Evolutionary conservation across 345 rosid genomes (phyloP).

Genomic region (Sonneratia caseolaris): DNA sequence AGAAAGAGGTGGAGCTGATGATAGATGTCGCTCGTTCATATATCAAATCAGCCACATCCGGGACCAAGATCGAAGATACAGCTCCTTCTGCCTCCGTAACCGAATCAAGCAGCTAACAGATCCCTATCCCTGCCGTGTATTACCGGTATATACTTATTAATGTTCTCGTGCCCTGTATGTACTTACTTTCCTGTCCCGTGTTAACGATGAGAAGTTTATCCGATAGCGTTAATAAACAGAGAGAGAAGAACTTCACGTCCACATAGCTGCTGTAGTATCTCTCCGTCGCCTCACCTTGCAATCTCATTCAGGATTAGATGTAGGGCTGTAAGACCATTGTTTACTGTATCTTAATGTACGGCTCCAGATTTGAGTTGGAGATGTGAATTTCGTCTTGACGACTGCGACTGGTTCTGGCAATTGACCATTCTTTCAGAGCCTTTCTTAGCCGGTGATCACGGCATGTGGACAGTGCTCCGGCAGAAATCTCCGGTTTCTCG

Average conservation of each 20-base stretch:
- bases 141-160: not conserved
- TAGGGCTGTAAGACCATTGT: not conserved
- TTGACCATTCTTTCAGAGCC: too few species aligned
- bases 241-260: not conserved
- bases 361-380: not conserved
- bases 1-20: constrained; percentile 80
- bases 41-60: constrained; percentile 24
- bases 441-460: too few species aligned
- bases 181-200: not conserved
- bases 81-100: constrained; percentile 12
- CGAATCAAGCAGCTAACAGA: constrained; percentile 22
- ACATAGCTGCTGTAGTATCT: not conserved
- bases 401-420: too few species aligned
- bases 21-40: constrained; percentile 36
- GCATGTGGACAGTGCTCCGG: not conserved
- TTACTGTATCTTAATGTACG: not conserved
- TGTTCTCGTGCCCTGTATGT: not conserved
- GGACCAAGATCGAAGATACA: constrained; percentile 8
- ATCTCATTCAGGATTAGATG: not conserved
- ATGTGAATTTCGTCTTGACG: too few species aligned
- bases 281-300: not conserved
- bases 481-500: not conserved
- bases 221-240: not conserved
- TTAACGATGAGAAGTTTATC: not conserved
- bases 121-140: not conserved